Percentiles rank a stretch among this genome's conserved stretches.
Conservation (phyloP, 2,329 filamentous ascomycete species). For the Cadophora gregata region DNA sequence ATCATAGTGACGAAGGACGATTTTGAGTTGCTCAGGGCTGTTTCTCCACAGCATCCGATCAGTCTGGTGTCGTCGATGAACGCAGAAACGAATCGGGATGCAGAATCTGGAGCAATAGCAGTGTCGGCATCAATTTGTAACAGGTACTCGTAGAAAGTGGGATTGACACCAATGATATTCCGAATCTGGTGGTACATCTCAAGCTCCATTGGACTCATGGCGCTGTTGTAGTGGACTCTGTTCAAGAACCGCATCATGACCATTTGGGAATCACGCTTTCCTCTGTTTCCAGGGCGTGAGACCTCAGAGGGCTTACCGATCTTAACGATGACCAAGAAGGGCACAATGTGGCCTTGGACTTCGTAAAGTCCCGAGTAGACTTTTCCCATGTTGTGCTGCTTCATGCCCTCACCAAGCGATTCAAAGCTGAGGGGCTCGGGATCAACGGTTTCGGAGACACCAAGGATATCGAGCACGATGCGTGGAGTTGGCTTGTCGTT, state of each 20-base stretch:
- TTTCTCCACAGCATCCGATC: conserved; percentile 96
- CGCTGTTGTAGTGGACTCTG: conserved; percentile 94
- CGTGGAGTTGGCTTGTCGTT: conserved; percentile 95
- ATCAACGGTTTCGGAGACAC: conserved; percentile 90
- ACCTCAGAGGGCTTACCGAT: conserved; percentile 85
- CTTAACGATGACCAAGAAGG: conserved; percentile 96
- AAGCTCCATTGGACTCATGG: conserved; percentile 95
- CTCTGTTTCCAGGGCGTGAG: conserved; percentile 84
- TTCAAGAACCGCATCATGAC: conserved; percentile 99
- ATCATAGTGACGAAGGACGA: conserved; percentile 97
- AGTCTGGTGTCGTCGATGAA: conserved; percentile 91
- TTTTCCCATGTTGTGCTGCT: conserved; percentile 99
- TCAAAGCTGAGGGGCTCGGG: conserved; percentile 97
- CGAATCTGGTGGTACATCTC: conserved; percentile 99
- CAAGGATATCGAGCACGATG: conserved; percentile 96
- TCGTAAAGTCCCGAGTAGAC: conserved; percentile 98
- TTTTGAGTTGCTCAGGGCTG: conserved; percentile 90
- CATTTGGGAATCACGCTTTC: conserved; percentile 99
- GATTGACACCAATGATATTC: conserved; percentile 98
- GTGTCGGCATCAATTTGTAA: conserved; percentile 98
- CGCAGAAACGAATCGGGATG: conserved; percentile 87
- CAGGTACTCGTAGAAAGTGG: conserved; percentile 97
- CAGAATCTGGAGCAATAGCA: conserved; percentile 86
- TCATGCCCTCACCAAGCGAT: conserved; percentile 90
- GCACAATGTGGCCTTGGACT: conserved; percentile 96